A percentile compares a stretch with the other conserved stretches of the same genome.
Evolutionary conservation across 805 yeast species (phyloP).

Genomic region (Saccharomycopsis olivae): DNA sequence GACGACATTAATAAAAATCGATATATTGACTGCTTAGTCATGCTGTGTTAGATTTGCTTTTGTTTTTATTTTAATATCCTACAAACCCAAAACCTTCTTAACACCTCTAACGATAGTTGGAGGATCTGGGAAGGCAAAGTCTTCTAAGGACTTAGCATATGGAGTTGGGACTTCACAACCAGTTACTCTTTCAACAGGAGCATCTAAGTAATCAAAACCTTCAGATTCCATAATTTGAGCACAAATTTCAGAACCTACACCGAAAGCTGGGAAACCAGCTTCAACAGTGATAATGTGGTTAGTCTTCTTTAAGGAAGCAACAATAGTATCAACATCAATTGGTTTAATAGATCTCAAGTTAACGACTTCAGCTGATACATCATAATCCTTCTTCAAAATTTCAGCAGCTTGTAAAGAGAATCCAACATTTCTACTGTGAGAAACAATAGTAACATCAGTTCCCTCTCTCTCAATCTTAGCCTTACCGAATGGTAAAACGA

Average conservation of each 20-base stretch:
- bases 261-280: conserved; percentile 96
- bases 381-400: conserved; percentile 68
- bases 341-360: conserved; percentile 97
- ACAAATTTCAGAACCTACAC: conserved; percentile 96
- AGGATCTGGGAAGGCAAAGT: conserved; percentile 96
- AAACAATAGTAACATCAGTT: conserved; percentile 76
- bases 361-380: conserved; percentile 85
- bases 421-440: conserved; percentile 86
- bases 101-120: conserved; percentile 81
- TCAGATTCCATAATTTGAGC: conserved; percentile 98
- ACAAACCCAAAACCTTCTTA: conserved; percentile 49
- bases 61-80: no score
- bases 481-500: conserved; percentile 84
- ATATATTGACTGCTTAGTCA: no score
- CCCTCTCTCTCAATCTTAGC: conserved; percentile 95
- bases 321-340: conserved; percentile 76
- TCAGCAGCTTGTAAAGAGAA: conserved; percentile 88
- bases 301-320: conserved; percentile 89
- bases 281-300: conserved; percentile 94
- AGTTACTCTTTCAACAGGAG: conserved; percentile 97
- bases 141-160: conserved; percentile 91
- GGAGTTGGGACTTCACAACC: conserved; percentile 99
- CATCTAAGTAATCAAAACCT: conserved; percentile 96
- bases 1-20: no score
- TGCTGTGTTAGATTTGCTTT: no score